Evolutionary conservation across 257 asterid species (phyloP), one percentile per base, ranked within the genome.

Genomic region (Solanum chilense): DNA sequence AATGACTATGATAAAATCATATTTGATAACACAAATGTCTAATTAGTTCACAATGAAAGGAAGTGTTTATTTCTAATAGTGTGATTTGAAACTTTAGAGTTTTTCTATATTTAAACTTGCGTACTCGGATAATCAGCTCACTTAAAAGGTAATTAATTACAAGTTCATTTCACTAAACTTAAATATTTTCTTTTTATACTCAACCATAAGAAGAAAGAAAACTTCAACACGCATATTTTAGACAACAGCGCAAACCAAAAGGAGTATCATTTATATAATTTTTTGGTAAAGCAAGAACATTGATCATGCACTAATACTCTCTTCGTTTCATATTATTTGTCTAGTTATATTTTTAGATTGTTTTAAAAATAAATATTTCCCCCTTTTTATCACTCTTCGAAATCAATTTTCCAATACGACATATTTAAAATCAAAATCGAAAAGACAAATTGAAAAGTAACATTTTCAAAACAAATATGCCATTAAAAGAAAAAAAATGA

Each of bases 261-360:
- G 60, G 56, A n/a, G n/a, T 76, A 76, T 76, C 39, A 77, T 39
- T 37, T 39, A 7, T 77, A 42, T 44, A 1, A 12, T 25, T 39
- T 35, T 75, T 70, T 2, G 35, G 1, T 33, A 33, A 71, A 70
- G 77, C 25, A 69, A 8, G 76, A 69, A 31, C 42, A 69, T 9
- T n/a, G 76, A 69, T 69, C 42, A 69, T 31, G 41, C n/a, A 15
- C n/a, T 69, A 27, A 27, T 29, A 12, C 10, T 68, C 4, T 9
- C 12, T 42, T 21, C 6, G 1, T 58, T 58, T 58, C 6, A 20
- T 21, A 21, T 21, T 58, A 58, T 58, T 21, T 58, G 12, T 56
- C 12, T 0, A 0, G 4, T 60, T 60, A 23, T 58, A 3, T 2
- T 60, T 60, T 9, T 60, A 23, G 0, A 9, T 12, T 0, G 1